Base-by-base conservation (phyloP, 805 yeast species). In the Pichia kluyveri region DNA sequence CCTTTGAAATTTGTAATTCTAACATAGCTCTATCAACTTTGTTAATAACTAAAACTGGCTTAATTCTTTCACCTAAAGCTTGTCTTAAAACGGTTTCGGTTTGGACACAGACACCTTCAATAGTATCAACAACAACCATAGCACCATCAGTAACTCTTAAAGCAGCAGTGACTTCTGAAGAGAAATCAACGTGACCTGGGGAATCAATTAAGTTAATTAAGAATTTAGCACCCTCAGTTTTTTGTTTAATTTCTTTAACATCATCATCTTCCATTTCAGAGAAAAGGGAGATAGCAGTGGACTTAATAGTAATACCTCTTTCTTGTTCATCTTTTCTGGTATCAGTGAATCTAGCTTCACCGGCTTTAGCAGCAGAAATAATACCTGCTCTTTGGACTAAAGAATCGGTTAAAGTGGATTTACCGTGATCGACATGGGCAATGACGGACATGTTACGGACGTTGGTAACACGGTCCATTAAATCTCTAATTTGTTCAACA, bases 151-250 rank as follows among this genome's bases (percentile, higher is more conserved):
- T 93, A 68, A 91, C 98, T 80, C 99, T 90, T 70, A 91, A 84
- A 75, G 99, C 99, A 66, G 98, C 98, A 69, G 98, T 93, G 69
- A 91, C 99, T 78, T 91, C 99, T 62, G 98, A 93, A 57, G 97
- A 89, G 90, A 91, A 91, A 79, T 91, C 99, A 82, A 91, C 98
- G 97, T 91, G 99, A 86, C 99, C 99, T 77, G 99, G 99, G 63
- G 99, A 93, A 76, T 91, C 99, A 67, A 91, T 91, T 83, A 91
- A 82, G 88, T 91, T 91, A 64, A 91, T 83, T 78, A 91, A 85
- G 83, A 91, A 91, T 71, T 83, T 82, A 83, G 79, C 86, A 75
- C 98, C 98, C 19, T 71, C 84, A 58, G 93, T 83, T 76, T 85
- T 82, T 79, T 93, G 98, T 73, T 82, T 78, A 79, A 93, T 91